Percentiles rank a stretch among this genome's conserved stretches.
Evolutionary conservation across 176 grass and related monocot genomes (phyloP).

Genomic region (Triticum turgidum): DNA sequence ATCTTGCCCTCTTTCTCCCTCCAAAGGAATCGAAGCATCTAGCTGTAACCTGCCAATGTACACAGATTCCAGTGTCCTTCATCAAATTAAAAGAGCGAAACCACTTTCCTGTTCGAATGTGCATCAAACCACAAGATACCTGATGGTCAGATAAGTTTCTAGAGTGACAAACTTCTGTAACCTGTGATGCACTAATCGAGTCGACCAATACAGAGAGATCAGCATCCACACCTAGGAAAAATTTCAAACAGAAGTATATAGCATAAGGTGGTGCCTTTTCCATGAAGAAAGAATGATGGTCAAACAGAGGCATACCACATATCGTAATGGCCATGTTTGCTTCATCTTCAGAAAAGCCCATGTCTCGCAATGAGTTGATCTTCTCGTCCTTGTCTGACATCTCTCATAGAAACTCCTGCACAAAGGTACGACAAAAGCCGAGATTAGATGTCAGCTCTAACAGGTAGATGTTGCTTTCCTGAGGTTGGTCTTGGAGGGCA

Average conservation of each 20-base stretch:
- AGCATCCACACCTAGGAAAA: conserved; percentile 57
- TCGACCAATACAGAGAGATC: conserved; percentile 53
- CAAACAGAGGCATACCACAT: conserved; percentile 64
- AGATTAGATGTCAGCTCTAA: conserved; percentile 1
- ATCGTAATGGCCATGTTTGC: conserved; percentile 46
- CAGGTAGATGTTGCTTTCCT: conserved; percentile 59
- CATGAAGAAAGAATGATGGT: background rate
- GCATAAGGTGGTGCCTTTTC: background rate
- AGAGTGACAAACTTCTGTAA: conserved; percentile 20
- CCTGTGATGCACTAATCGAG: conserved; percentile 63
- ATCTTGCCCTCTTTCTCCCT: conserved; percentile 12
- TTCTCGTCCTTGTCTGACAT: conserved; percentile 58
- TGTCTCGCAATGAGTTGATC: conserved; percentile 46
- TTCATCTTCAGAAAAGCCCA: conserved; percentile 57
- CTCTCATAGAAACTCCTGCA: conserved; percentile 67
- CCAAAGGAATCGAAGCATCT: background rate
- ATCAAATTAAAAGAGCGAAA: background rate
- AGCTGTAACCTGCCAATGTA: conserved; percentile 18
- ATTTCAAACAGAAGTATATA: conserved; percentile 27
- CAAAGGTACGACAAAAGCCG: background rate
- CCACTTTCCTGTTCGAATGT: background rate
- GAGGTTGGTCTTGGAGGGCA: conserved; percentile 23
- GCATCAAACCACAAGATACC: conserved; percentile 35
- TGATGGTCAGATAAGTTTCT: conserved; percentile 29
- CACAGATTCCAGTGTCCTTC: conserved; percentile 9